Percentiles rank a stretch among this genome's conserved stretches.
Conservation (phyloP, 129 eudicot species). For the Centrapalus pauciflorus region DNA sequence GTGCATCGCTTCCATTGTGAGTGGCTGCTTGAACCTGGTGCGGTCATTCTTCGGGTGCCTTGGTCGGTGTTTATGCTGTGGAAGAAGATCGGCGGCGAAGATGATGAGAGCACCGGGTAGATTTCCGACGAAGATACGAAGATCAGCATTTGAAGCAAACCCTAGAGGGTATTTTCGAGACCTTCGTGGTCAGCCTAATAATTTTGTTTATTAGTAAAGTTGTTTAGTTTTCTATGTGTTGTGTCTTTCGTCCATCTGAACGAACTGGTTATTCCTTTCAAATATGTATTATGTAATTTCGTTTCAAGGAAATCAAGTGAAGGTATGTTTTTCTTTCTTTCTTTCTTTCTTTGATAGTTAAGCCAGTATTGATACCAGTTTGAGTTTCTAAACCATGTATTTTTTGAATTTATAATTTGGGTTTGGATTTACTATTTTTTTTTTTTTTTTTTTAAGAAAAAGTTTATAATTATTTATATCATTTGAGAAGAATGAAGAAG, state of each 20-base stretch:
- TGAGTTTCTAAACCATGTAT: too few species aligned
- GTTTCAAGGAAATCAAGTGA: too few species aligned
- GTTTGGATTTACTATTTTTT: too few species aligned
- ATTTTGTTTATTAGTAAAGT: not conserved
- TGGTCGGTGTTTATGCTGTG: constrained; percentile 9
- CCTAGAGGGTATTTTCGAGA: constrained; percentile 23
- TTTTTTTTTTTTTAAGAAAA: too few species aligned
- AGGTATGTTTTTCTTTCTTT: not conserved
- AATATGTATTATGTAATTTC: too few species aligned
- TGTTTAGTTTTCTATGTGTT: not conserved
- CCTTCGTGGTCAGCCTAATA: constrained; percentile 19
- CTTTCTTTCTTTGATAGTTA: too few species aligned
- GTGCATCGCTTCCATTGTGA: constrained; percentile 4
- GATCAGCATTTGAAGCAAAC: constrained; percentile 20
- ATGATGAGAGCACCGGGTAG: constrained; percentile 43
- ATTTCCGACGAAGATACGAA: not conserved
- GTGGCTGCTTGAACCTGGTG: constrained; percentile 7
- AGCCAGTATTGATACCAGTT: too few species aligned
- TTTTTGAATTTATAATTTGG: too few species aligned
- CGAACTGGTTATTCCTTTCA: too few species aligned
- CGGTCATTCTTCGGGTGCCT: not conserved
- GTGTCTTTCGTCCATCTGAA: too few species aligned
- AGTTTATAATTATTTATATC: too few species aligned
- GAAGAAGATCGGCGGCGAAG: not conserved
- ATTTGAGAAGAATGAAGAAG: too few species aligned